Conservation (phyloP, 148 eudicot genomes). For the Spergularia marina region DNA sequence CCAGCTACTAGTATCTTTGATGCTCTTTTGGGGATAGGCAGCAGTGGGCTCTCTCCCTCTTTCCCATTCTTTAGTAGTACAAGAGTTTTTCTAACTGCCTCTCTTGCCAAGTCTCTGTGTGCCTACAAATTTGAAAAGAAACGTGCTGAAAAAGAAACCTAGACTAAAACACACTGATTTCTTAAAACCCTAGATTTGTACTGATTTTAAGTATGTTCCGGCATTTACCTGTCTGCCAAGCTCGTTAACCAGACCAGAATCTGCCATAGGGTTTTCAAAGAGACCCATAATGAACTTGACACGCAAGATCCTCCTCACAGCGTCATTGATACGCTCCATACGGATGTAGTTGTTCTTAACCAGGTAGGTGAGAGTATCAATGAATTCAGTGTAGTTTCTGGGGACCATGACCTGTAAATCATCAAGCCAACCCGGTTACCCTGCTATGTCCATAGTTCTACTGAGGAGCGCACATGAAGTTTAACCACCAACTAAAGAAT, state of each 20-base stretch:
- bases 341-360: conserved; percentile 27
- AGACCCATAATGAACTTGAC: conserved; percentile 39
- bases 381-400: conserved; percentile 31
- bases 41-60: conserved; percentile 27
- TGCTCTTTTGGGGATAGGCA: conserved; percentile 29
- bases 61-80: conserved; percentile 38
- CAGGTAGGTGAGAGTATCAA: conserved; percentile 27
- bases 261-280: conserved; percentile 34
- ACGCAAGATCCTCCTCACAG: conserved; percentile 38
- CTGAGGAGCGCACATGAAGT: too few relatives aligned
- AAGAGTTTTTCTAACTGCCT: conserved; percentile 35
- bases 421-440: background rate
- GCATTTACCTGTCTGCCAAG: conserved; percentile 35
- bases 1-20: conserved; percentile 36
- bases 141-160: background rate
- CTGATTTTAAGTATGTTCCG: background rate
- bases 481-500: too few relatives aligned
- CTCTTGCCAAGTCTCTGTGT: conserved; percentile 37
- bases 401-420: conserved; percentile 32
- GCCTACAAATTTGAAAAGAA: conserved; percentile 16
- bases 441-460: background rate
- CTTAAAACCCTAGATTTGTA: too few relatives aligned
- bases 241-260: conserved; percentile 23
- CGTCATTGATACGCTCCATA: conserved; percentile 37
- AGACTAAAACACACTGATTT: too few relatives aligned